phyloP scores from a whole-genome alignment of 2,329 filamentous ascomycete species.

The Cytospora schulzeri region DNA sequence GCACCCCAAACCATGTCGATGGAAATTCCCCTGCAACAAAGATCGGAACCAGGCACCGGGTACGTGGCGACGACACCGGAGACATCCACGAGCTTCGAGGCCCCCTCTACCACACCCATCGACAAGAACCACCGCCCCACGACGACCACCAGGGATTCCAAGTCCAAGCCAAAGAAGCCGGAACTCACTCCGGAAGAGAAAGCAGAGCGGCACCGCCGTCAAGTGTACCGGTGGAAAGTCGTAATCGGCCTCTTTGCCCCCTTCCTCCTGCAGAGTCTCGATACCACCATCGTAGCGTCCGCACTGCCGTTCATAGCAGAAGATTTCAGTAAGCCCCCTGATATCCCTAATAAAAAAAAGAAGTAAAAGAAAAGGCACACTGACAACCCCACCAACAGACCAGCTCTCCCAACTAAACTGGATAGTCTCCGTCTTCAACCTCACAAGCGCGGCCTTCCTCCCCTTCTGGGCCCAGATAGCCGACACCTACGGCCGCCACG shows the following conservation, averaged over 20 bases:
- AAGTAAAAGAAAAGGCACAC: neutral
- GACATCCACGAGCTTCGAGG: neutral
- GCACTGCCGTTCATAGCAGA: constrained; percentile 64
- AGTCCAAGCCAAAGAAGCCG: constrained; percentile 3
- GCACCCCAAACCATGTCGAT: constrained; percentile 3
- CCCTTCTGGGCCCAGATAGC: constrained; percentile 66
- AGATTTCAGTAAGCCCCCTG: constrained; percentile 56
- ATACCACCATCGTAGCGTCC: constrained; percentile 64
- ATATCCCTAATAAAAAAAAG: neutral
- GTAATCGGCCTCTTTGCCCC: constrained; percentile 61
- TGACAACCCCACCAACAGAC: constrained; percentile 36
- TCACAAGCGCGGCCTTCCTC: constrained; percentile 68
- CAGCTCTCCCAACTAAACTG: constrained; percentile 64
- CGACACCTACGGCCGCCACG: constrained; percentile 66
- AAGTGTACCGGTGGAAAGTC: constrained; percentile 58
- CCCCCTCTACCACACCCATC: neutral
- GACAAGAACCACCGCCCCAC: neutral
- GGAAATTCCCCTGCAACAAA: neutral
- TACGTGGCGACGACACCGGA: neutral
- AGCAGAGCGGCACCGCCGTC: constrained; percentile 38
- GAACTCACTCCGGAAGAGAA: constrained; percentile 32
- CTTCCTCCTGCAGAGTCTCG: constrained; percentile 63
- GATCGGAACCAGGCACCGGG: neutral
- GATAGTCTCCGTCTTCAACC: constrained; percentile 70
- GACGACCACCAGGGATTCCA: neutral